A percentile compares a stretch with the other conserved stretches of the same genome.
Evolutionary conservation across 2,329 filamentous ascomycete species (phyloP).

Genomic region (Graphiopsis chlorocephala): DNA sequence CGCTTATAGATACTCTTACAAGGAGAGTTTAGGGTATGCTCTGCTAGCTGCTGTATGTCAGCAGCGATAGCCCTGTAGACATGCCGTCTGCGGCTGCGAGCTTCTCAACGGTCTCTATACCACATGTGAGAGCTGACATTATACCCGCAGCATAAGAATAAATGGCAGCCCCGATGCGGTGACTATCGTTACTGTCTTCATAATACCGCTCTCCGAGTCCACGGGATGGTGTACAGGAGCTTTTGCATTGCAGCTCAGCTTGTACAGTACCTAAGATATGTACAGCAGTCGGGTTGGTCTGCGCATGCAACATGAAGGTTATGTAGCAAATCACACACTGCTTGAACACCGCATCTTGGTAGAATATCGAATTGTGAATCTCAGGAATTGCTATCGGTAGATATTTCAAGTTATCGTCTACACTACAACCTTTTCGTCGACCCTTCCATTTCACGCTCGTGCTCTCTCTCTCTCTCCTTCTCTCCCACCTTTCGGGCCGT

Average conservation of each 20-base stretch:
- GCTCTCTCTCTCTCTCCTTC: background rate
- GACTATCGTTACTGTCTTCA: background rate
- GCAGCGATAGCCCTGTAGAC: background rate
- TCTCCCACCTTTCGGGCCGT: constrained; percentile 1
- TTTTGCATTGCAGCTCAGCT: background rate
- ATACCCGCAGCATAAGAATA: background rate
- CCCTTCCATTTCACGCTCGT: background rate
- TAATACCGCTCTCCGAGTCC: background rate
- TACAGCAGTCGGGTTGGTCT: no score
- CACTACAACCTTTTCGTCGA: background rate
- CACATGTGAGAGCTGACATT: background rate
- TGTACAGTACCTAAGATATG: background rate
- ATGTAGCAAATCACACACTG: background rate
- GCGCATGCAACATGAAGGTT: background rate
- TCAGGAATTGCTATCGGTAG: no score
- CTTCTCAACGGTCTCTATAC: background rate
- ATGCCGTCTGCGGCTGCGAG: background rate
- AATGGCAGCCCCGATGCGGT: background rate
- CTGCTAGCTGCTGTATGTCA: background rate
- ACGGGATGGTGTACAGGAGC: background rate
- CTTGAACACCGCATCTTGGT: background rate
- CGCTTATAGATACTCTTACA: background rate
- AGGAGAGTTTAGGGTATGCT: background rate
- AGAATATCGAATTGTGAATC: no score
- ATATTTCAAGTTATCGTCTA: no score